Evolutionary conservation across 1,284 basidiomycete genomes (phyloP), one percentile per base, ranked within the genome.

Genomic region (Melampsora americana): DNA sequence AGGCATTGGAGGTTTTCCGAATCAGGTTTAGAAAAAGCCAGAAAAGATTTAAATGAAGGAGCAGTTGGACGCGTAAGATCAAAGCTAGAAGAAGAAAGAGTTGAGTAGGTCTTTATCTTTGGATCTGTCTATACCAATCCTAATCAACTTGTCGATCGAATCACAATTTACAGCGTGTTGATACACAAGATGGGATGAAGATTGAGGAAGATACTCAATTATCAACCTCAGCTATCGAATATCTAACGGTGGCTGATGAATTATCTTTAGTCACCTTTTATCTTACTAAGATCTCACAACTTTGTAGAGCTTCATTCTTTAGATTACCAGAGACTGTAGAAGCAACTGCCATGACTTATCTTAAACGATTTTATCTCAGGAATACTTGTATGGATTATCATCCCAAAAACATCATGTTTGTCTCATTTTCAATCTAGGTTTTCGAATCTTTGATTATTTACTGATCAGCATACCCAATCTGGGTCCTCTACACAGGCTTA

Each of bases 321-420:
- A 88, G 89, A 23, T 91, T 96, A 79, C 90, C 93, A 0, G 92
- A 96, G 80, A 89, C 91, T 80, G 93, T 98, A 2, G 93, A 95
- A 82, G 91, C 93, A 0, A 97, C 95, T 0, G 93, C 94, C 0
- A 88, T 92, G 76, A 89, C 87, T 62, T 98, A 95, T 83, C 86
- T 99, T 79, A 99, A 99, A 83, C 87, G 96, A 5, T 99, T 99
- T 84, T 99, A 99, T 82, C 86, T 99, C 71, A 91, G 92, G 84
- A 99, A 99, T 81, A 97, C 94, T 1, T 93, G 94, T 70, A 97
- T 99, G 94, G 95, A 99, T 82, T 97, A 93, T 89, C 96, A 99
- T 84, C 96, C 95, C 0, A 96, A 96, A 84, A 92, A 92, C 80
- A 92, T 99, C 81, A 98, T 99, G 95, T 35, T 3, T 4, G 9